Conservation (phyloP, 2,329 filamentous ascomycete genomes). For the Diaporthe caulivora region DNA sequence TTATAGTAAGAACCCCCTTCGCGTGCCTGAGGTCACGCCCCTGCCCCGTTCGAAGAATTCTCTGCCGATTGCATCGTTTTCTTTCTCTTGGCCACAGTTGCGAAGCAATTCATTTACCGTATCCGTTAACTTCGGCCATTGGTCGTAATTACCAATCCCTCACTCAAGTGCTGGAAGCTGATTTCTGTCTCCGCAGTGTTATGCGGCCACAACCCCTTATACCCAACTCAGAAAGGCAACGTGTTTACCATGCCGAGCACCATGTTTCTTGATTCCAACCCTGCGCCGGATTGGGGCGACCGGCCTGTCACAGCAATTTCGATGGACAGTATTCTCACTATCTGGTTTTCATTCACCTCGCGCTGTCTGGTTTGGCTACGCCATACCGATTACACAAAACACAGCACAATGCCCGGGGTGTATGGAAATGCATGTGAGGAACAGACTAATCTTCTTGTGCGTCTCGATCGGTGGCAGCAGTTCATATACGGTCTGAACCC, state of each 20-base stretch:
- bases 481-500: neutral
- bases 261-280: conserved; percentile 10
- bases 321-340: neutral
- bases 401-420: neutral
- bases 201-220: conserved; percentile 16
- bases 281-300: neutral
- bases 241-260: conserved; percentile 9
- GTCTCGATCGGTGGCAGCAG: neutral
- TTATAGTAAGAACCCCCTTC: neutral
- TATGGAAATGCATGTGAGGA: neutral
- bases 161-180: neutral
- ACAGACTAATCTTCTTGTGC: neutral
- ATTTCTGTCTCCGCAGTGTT: neutral
- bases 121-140: neutral
- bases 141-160: neutral
- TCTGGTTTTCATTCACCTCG: conserved; percentile 3
- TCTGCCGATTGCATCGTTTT: too few relatives aligned
- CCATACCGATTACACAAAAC: conserved; percentile 10
- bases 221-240: conserved; percentile 19
- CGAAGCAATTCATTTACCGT: neutral
- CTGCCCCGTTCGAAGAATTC: too few relatives aligned
- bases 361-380: conserved; percentile 5
- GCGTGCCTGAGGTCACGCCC: neutral
- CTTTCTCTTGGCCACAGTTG: neutral
- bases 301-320: neutral